These are phyloP conservation scores for Phaffia rhodozyma DNA, from an alignment of 1,284 basidiomycete species.

Conservation along the genomic window DNA sequence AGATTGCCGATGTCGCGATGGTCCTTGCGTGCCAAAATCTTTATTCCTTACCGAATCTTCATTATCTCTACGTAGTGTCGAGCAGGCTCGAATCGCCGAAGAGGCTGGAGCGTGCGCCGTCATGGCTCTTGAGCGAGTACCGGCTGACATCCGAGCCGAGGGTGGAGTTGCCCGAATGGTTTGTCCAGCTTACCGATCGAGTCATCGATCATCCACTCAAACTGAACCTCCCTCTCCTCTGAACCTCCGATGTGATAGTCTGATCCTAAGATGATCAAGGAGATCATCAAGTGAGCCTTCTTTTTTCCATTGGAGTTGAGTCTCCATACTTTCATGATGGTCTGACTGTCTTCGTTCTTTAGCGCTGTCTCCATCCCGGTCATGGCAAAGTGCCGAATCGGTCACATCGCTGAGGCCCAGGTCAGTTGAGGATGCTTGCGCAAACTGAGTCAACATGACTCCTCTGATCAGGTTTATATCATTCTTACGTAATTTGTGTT, in stretches of 20 bases:
- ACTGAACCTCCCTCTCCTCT: constrained; percentile 6
- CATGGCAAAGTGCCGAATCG: constrained; percentile 59
- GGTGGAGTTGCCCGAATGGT: constrained; percentile 94
- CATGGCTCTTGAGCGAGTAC: constrained; percentile 61
- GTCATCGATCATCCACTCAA: background rate
- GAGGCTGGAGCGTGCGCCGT: constrained; percentile 96
- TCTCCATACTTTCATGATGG: background rate
- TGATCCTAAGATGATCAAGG: constrained; percentile 93
- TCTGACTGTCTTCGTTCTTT: background rate
- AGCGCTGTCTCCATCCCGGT: constrained; percentile 67
- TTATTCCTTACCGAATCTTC: background rate
- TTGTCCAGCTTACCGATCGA: constrained; percentile 24
- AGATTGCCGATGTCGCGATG: background rate
- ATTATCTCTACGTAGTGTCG: constrained; percentile 26
- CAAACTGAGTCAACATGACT: background rate
- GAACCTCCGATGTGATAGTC: constrained; percentile 43
- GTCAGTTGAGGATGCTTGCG: constrained; percentile 33
- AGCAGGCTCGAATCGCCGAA: constrained; percentile 86
- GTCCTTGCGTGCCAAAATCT: background rate
- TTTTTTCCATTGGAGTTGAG: background rate
- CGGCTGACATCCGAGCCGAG: constrained; percentile 81
- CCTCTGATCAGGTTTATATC: background rate
- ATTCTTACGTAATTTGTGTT: constrained; percentile 20
- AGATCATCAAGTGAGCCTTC: constrained; percentile 55
- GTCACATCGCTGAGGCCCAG: constrained; percentile 93